Evolutionary conservation across 768 basidiomycete species (phyloP).

Genomic region (Rhizopogon sp.): DNA sequence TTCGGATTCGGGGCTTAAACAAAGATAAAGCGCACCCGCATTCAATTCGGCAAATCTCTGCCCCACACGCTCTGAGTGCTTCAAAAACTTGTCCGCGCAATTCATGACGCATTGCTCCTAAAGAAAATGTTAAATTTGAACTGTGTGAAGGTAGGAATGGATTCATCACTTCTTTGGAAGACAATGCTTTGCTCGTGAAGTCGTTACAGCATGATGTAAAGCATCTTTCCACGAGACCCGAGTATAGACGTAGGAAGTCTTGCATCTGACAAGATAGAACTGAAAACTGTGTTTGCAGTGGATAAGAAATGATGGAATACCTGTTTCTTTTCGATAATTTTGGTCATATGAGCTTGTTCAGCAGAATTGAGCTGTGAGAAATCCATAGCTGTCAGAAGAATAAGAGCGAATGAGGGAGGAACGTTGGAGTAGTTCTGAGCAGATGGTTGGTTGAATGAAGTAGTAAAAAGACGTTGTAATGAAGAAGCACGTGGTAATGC

Average conservation of each 20-base stretch:
- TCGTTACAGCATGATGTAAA: conserved; percentile 95
- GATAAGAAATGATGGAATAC: conserved; percentile 32
- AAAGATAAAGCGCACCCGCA: conserved; percentile 57
- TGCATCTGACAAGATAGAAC: conserved; percentile 67
- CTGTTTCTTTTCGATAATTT: conserved; percentile 95
- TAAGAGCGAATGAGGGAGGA: conserved; percentile 1
- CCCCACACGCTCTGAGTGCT: conserved; percentile 91
- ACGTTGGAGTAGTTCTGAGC: conserved; percentile 1
- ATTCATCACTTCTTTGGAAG: conserved; percentile 77
- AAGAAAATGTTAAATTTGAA: conserved; percentile 7
- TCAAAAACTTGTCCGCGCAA: conserved; percentile 97
- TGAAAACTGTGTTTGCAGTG: neutral
- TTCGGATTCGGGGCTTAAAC: neutral
- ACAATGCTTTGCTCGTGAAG: conserved; percentile 92
- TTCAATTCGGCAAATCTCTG: conserved; percentile 90
- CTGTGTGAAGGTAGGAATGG: neutral
- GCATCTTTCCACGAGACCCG: conserved; percentile 91
- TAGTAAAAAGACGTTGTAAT: conserved; percentile 1
- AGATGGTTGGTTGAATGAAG: conserved; percentile 8
- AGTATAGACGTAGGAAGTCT: conserved; percentile 95
- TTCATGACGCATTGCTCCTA: conserved; percentile 89
- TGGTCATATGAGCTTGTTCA: conserved; percentile 96
- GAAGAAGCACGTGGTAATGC: neutral
- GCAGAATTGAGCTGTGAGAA: conserved; percentile 84
- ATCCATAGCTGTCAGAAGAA: conserved; percentile 57